Conservation (phyloP, 164 flowering plant species). For the Umbilicus rupestris region DNA sequence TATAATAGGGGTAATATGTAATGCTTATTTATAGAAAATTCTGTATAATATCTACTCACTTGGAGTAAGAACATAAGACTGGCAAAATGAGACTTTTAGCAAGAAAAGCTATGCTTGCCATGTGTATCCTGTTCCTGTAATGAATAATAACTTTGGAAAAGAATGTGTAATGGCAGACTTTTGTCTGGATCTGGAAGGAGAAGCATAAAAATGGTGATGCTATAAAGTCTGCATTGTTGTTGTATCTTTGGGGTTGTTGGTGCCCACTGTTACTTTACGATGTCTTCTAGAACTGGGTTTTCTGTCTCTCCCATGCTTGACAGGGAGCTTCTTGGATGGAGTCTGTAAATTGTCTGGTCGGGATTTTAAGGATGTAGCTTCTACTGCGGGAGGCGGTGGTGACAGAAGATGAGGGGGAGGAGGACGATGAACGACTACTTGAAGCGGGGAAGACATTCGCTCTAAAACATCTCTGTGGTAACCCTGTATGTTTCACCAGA, state of each 20-base stretch:
- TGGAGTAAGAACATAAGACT: neutral
- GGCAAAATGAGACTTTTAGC: neutral
- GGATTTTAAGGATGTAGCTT: slow-evolving; percentile 12
- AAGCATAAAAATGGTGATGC: neutral
- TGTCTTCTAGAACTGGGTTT: slow-evolving; percentile 25
- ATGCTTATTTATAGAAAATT: neutral
- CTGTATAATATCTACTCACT: neutral
- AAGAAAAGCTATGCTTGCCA: neutral
- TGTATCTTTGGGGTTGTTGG: slow-evolving; percentile 9
- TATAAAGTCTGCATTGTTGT: neutral
- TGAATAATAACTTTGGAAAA: slow-evolving; percentile 1
- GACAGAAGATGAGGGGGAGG: slow-evolving; percentile 11
- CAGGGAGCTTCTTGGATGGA: slow-evolving; percentile 14
- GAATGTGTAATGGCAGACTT: slow-evolving; percentile 4
- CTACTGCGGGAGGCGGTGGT: slow-evolving; percentile 19
- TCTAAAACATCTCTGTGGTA: slow-evolving; percentile 29
- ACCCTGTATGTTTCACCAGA: slow-evolving; percentile 20
- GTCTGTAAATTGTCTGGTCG: slow-evolving; percentile 10
- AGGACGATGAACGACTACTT: slow-evolving; percentile 13
- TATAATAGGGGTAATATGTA: neutral
- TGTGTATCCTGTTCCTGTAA: neutral
- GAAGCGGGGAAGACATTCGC: slow-evolving; percentile 13
- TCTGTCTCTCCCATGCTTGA: slow-evolving; percentile 26
- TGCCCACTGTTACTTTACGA: slow-evolving; percentile 23
- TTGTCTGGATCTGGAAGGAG: neutral